Base-by-base conservation (phyloP, 129 eudicot genomes). In the Flaveria trinervia region DNA sequence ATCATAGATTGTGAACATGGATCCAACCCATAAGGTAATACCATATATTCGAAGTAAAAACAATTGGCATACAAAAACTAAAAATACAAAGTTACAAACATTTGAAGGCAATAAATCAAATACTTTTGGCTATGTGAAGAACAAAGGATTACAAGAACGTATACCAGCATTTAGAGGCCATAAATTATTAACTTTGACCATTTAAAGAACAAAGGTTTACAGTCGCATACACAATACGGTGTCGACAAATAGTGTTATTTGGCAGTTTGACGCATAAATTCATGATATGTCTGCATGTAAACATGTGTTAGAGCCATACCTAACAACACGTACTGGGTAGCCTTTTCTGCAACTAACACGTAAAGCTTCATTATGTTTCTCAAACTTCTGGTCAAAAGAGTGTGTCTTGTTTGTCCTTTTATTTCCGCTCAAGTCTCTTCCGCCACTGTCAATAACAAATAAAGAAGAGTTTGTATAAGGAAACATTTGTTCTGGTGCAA, bases 261-360 rank as follows among this genome's bases (percentile, higher is more conserved):
- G 4, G 69, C 12, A 16, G 23, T 64, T 17, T 39, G 50, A 66
- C 6, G 46, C 20, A 28, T 16, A 62, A 23, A 39, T 20, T 71
- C 61, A 16, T 50, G 12, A 55, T 55, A 10, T 13, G 39, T 55
- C 51, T 33, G 39, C 65, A 33, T 23, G 57, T 44, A 77, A 16
- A 15, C 61, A 51, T 73, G 68, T 44, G 52, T 54, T 59, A 60
- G 60, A 57, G 44, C 8, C 83, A 76, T 77, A 92, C 98, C 98
- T 93, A 54, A 93, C 91, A 52, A 93, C 97, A 23, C 98, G 95
- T 54, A 93, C 96, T 33, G 97, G 98, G 77, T 93, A 90, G 30
- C 98, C 98, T 75, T 93, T 90, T 46, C 72, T 61, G 84, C 98
- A 93, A 73, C 98, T 93, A 68, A 88, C 87, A 13, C 97, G 84